A percentile compares a stretch with the other conserved stretches of the same genome.
These are phyloP conservation scores for Lignosus rhinocerotis DNA, from an alignment of 1,284 basidiomycete genomes.

Conservation along the genomic window DNA sequence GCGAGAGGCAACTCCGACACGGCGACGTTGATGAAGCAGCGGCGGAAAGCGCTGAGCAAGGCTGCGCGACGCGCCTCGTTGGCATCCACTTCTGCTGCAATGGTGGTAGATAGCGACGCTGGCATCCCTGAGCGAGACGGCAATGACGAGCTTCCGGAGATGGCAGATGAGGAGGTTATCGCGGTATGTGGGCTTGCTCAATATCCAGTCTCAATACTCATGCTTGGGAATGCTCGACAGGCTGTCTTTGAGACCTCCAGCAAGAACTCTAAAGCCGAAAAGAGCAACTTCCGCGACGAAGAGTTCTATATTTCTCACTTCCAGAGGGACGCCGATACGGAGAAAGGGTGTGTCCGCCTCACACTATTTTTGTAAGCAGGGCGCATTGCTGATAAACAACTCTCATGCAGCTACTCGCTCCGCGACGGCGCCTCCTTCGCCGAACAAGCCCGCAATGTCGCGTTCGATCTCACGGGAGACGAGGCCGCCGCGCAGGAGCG, in stretches of 20 bases:
- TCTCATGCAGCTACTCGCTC: conserved; percentile 62
- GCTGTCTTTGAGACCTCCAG: conserved; percentile 70
- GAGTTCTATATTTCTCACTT: conserved; percentile 93
- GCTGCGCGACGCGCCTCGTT: conserved; percentile 51
- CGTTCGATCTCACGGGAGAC: conserved; percentile 87
- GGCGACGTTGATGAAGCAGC: conserved; percentile 84
- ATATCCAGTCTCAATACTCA: neutral
- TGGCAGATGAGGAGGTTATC: conserved; percentile 79
- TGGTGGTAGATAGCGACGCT: conserved; percentile 39
- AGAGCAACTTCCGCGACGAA: conserved; percentile 68
- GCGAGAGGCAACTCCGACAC: conserved; percentile 65
- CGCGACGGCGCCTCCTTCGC: conserved; percentile 84
- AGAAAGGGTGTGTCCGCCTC: conserved; percentile 73
- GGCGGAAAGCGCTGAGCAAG: conserved; percentile 77
- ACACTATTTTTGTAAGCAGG: neutral
- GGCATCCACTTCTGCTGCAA: conserved; percentile 36
- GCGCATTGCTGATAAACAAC: neutral
- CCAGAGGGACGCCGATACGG: conserved; percentile 82
- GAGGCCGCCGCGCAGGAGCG: conserved; percentile 63
- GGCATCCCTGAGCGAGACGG: conserved; percentile 37
- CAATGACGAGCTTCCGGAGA: conserved; percentile 48
- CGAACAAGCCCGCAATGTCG: conserved; percentile 78
- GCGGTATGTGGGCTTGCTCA: conserved; percentile 46
- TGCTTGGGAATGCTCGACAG: conserved; percentile 39
- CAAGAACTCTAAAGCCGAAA: conserved; percentile 46